Percentiles rank a stretch among this genome's conserved stretches.
Conservation (phyloP, 306 rosid genomes). For the Quercus cerris region DNA sequence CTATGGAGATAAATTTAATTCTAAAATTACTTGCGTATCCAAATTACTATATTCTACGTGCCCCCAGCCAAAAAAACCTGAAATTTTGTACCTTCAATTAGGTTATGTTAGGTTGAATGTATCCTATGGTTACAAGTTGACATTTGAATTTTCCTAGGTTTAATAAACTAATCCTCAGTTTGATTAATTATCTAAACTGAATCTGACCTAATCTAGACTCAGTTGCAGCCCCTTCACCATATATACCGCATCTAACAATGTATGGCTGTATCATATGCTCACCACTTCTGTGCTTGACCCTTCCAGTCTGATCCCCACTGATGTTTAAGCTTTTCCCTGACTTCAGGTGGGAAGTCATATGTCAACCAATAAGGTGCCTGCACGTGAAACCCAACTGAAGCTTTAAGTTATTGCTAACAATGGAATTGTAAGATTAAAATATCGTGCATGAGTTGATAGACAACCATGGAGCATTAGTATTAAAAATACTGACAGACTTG, state of each 20-base stretch:
- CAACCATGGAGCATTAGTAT: not conserved
- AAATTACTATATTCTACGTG: not conserved
- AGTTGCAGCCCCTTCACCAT: not conserved
- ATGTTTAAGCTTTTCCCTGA: slow-evolving; percentile 59
- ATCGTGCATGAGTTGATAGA: not conserved
- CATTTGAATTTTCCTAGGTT: too few relatives aligned
- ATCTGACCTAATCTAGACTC: slow-evolving; percentile 13
- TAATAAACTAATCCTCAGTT: too few relatives aligned
- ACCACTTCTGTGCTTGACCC: slow-evolving; percentile 98
- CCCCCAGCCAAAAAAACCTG: not conserved
- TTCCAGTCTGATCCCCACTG: slow-evolving; percentile 92
- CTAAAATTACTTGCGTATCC: not conserved
- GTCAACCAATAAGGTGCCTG: slow-evolving; percentile 87
- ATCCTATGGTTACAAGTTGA: not conserved
- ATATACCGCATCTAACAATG: not conserved
- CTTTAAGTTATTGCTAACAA: slow-evolving; percentile 5
- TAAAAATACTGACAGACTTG: not conserved
- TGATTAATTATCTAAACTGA: not conserved
- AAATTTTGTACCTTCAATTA: not conserved
- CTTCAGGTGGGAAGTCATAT: slow-evolving; percentile 88
- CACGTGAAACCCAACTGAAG: slow-evolving; percentile 15
- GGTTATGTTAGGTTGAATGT: too few relatives aligned
- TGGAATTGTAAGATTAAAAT: not conserved
- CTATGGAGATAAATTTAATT: not conserved
- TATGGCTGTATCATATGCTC: slow-evolving; percentile 16